Percentiles rank a stretch among this genome's conserved stretches.
These are phyloP conservation scores for Terana coerulea DNA, from an alignment of 768 basidiomycete genomes.

Conservation along the genomic window DNA sequence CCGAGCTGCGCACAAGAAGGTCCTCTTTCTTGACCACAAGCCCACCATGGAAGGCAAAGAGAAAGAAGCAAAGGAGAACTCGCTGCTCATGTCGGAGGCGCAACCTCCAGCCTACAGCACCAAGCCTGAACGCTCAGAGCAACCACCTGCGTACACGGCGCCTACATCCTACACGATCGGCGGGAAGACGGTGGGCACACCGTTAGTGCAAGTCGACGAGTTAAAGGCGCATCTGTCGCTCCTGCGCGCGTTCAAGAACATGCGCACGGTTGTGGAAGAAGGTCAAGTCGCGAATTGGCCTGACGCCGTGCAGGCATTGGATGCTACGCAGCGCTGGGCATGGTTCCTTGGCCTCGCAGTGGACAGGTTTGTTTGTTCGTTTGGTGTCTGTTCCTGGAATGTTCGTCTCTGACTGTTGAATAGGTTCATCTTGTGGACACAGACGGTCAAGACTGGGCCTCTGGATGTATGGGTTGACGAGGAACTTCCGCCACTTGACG, in stretches of 20 bases:
- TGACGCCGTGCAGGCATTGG: not conserved
- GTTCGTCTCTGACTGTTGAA: no score
- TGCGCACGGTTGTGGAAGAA: conserved; percentile 6
- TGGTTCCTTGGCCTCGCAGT: conserved; percentile 15
- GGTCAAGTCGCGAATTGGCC: conserved; percentile 4
- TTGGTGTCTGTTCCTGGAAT: no score
- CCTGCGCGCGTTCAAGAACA: conserved; percentile 12
- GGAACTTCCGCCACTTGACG: conserved; percentile 35
- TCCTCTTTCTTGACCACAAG: no score
- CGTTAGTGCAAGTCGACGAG: conserved; percentile 11
- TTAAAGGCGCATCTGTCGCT: conserved; percentile 15
- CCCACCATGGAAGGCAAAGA: no score
- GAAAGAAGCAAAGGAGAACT: no score
- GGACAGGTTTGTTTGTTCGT: conserved; percentile 15
- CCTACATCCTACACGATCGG: not conserved
- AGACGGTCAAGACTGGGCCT: no score
- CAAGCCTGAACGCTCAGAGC: no score
- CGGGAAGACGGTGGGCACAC: not conserved
- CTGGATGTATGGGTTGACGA: conserved; percentile 18
- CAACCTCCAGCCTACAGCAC: no score
- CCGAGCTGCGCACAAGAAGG: no score
- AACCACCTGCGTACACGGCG: conserved; percentile 5
- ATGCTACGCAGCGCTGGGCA: conserved; percentile 8
- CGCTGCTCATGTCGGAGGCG: no score
- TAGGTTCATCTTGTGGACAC: no score